Evolutionary conservation across 179 eudicot species (phyloP).

Genomic region (Nepenthes alata): DNA sequence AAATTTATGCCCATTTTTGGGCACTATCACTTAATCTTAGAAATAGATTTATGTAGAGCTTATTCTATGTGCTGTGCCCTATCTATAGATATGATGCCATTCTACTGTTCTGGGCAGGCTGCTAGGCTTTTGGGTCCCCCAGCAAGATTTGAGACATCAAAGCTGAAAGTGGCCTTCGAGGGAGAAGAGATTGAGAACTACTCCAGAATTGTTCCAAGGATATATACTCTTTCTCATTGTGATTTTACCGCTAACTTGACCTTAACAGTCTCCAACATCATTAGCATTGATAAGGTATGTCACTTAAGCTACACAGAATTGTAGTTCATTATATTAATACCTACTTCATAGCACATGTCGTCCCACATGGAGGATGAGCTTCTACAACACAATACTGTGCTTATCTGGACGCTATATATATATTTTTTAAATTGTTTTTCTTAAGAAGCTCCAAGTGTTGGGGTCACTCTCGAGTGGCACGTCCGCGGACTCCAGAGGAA

Average conservation of each 20-base stretch:
- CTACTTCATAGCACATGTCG: neutral
- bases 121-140: conserved; percentile 78
- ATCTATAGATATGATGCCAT: neutral
- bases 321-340: neutral
- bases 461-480: no score
- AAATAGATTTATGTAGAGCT: neutral
- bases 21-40: neutral
- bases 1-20: neutral
- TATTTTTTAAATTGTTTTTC: no score
- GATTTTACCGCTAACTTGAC: conserved; percentile 87
- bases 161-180: conserved; percentile 58
- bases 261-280: conserved; percentile 59
- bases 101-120: conserved; percentile 27
- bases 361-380: no score
- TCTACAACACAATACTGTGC: no score
- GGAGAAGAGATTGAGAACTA: conserved; percentile 41
- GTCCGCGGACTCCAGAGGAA: no score
- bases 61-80: neutral
- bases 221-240: conserved; percentile 79
- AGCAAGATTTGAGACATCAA: conserved; percentile 77
- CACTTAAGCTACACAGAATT: conserved; percentile 15
- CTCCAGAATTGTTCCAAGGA: conserved; percentile 51
- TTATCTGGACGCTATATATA: no score
- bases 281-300: conserved; percentile 72
- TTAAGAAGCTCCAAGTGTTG: no score